Base-by-base conservation (phyloP, 805 yeast species). In the Schizosaccharomyces octosporus region DNA sequence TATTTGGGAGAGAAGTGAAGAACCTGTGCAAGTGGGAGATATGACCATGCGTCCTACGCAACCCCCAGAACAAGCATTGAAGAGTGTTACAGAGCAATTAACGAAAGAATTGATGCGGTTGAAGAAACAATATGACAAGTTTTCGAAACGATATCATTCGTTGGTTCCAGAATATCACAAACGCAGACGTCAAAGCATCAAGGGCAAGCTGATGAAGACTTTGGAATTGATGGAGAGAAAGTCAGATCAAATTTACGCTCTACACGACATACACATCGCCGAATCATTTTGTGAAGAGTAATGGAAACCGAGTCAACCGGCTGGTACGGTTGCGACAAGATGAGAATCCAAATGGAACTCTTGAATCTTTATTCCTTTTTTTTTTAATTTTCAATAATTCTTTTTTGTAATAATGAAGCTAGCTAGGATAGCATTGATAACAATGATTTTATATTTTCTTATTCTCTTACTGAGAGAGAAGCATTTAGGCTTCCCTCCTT, bases 191-290 rank as follows among this genome's bases (percentile, higher is more conserved):
- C 64, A 64, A 61, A 55, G 59, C 15, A 4, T 65, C 6, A 65
- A 62, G 27, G 31, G 6, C 7, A 43, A 59, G 24, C 17, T 65
- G 48, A 62, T 57, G 48, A 59, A 45, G 27, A 48, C 62, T 5
- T 59, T 64, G 5, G 66, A 63, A 36, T 62, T 43, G 17, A 55
- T 65, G 24, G 67, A 65, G 43, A 55, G 11, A 43, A 65, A 65
- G 55, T 64, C 67, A 2, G 67, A 65, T 39, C 67, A 65, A 54
- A 65, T 65, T 6, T 65, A 65, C 54, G 63, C 67, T 15, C 58
- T 65, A 36, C 62, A 65, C 32, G 67, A 65, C 42, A 64, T 64
- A 17, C 19, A 51, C 15, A 29, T 51, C n/a, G 57, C 36, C 21
- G 19, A 51, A 29, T 5, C 21, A 1, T 45, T 45, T 45, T 19